These are phyloP conservation scores for Magnusiomyces clavatus DNA, from an alignment of 1,139 yeast species.

Conservation along the genomic window DNA sequence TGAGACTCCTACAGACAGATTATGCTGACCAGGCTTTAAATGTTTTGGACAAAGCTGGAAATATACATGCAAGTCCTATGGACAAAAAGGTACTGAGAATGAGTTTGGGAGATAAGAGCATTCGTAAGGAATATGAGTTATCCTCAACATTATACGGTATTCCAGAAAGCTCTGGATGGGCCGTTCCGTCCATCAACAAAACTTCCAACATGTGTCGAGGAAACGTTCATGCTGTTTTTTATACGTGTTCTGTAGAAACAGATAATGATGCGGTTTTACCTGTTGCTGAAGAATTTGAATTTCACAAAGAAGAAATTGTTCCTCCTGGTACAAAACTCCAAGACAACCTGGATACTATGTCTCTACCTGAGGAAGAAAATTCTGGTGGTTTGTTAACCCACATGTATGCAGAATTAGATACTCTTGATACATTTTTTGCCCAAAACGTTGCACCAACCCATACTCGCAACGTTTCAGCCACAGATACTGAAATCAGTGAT, in stretches of 20 bases:
- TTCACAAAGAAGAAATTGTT: conserved; percentile 52
- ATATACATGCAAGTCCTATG: conserved; percentile 82
- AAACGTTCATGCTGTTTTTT: conserved; percentile 91
- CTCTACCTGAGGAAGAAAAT: conserved; percentile 20
- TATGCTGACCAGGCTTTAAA: conserved; percentile 83
- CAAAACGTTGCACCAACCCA: conserved; percentile 42
- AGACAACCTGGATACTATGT: conserved; percentile 21
- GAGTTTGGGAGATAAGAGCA: conserved; percentile 76
- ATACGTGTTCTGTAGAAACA: conserved; percentile 53
- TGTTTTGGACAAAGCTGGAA: conserved; percentile 77
- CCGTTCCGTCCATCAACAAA: conserved; percentile 89
- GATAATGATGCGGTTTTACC: conserved; percentile 14
- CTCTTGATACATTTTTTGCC: conserved; percentile 86
- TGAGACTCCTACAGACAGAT: conserved; percentile 75
- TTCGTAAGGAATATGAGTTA: conserved; percentile 73
- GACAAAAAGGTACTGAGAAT: conserved; percentile 88
- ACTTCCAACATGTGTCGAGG: conserved; percentile 83
- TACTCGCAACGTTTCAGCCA: conserved; percentile 30
- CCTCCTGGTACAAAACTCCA: conserved; percentile 14
- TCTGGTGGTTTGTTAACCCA: conserved; percentile 71
- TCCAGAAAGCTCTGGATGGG: conserved; percentile 98
- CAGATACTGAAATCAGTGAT: conserved; percentile 38
- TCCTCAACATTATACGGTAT: conserved; percentile 90
- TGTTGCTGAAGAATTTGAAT: conserved; percentile 28
- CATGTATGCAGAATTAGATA: conserved; percentile 96